A percentile compares a stretch with the other conserved stretches of the same genome.
Conservation (phyloP, 352 stramenopile species). For the Phytopythium vexans region DNA sequence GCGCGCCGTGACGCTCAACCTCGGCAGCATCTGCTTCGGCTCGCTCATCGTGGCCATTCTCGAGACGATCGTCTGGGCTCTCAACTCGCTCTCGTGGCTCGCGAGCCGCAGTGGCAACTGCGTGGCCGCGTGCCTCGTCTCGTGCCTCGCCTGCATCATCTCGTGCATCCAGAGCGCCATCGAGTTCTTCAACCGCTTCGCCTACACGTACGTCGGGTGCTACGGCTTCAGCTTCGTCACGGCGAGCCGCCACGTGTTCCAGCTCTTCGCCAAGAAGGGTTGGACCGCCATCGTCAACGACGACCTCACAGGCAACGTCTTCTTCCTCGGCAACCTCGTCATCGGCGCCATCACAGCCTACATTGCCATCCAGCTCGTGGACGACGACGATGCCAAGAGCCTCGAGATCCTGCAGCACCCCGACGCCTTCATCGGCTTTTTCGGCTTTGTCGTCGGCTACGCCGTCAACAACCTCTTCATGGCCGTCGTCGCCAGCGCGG, state of each 20-base stretch:
- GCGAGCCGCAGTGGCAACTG: slow-evolving; percentile 69
- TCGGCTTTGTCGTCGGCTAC: slow-evolving; percentile 75
- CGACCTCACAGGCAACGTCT: slow-evolving; percentile 80
- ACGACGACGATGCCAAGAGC: slow-evolving; percentile 41
- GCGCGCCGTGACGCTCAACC: slow-evolving; percentile 82
- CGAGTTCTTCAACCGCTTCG: slow-evolving; percentile 90
- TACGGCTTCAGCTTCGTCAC: slow-evolving; percentile 87
- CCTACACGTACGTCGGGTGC: slow-evolving; percentile 84
- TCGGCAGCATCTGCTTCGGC: slow-evolving; percentile 93
- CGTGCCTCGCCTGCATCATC: slow-evolving; percentile 73
- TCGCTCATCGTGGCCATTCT: slow-evolving; percentile 90
- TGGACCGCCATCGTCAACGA: slow-evolving; percentile 90
- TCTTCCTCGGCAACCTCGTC: slow-evolving; percentile 80
- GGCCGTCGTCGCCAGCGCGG: slow-evolving; percentile 68
- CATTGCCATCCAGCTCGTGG: slow-evolving; percentile 51
- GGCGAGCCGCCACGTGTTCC: slow-evolving; percentile 69
- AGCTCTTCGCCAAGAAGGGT: slow-evolving; percentile 75
- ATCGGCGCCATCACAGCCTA: slow-evolving; percentile 67
- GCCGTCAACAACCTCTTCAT: slow-evolving; percentile 70
- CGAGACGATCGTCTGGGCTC: slow-evolving; percentile 69
- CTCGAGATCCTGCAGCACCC: slow-evolving; percentile 68
- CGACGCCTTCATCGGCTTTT: slow-evolving; percentile 60
- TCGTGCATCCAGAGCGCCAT: slow-evolving; percentile 79
- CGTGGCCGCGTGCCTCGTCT: slow-evolving; percentile 61
- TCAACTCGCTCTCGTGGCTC: slow-evolving; percentile 64